Percentiles rank a stretch among this genome's conserved stretches.
These are phyloP conservation scores for Athelia psychrophila DNA, from an alignment of 1,284 basidiomycete genomes.

Conservation along the genomic window DNA sequence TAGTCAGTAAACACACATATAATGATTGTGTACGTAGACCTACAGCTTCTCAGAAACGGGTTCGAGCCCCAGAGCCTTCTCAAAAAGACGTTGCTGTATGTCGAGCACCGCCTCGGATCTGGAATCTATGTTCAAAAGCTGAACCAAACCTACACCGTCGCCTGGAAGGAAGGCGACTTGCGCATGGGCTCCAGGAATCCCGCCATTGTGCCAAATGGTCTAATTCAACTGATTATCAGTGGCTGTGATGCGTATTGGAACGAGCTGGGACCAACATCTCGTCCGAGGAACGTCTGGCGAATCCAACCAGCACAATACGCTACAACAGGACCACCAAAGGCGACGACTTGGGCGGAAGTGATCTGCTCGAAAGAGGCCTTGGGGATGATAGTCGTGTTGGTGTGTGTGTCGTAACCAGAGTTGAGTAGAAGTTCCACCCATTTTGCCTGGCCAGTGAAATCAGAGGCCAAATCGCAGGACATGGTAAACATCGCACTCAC, in stretches of 20 bases:
- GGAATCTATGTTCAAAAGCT: slow-evolving; percentile 26
- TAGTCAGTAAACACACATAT: too few species aligned
- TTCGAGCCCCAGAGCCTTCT: slow-evolving; percentile 12
- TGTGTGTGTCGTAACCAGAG: slow-evolving; percentile 18
- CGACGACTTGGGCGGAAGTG: slow-evolving; percentile 17
- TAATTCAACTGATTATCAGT: slow-evolving; percentile 3
- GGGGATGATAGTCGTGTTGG: slow-evolving; percentile 24
- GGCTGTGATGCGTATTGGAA: not conserved
- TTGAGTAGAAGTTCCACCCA: slow-evolving; percentile 32
- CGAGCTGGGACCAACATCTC: slow-evolving; percentile 24
- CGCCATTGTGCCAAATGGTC: slow-evolving; percentile 25
- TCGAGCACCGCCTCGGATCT: slow-evolving; percentile 7
- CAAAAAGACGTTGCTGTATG: slow-evolving; percentile 15
- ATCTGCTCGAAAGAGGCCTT: slow-evolving; percentile 18
- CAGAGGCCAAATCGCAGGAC: not conserved
- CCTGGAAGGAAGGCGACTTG: slow-evolving; percentile 21
- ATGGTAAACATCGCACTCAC: slow-evolving; percentile 13
- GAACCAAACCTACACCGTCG: slow-evolving; percentile 24
- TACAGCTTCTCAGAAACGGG: not conserved
- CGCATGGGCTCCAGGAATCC: slow-evolving; percentile 26
- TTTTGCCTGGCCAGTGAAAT: slow-evolving; percentile 19
- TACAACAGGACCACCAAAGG: slow-evolving; percentile 14
- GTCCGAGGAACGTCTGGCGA: slow-evolving; percentile 26
- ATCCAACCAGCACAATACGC: slow-evolving; percentile 34
- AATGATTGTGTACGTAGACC: not conserved